Evolutionary conservation across 306 rosid species (phyloP), one percentile per base, ranked within the genome.

Genomic region (Sechiopsis laciniata): DNA sequence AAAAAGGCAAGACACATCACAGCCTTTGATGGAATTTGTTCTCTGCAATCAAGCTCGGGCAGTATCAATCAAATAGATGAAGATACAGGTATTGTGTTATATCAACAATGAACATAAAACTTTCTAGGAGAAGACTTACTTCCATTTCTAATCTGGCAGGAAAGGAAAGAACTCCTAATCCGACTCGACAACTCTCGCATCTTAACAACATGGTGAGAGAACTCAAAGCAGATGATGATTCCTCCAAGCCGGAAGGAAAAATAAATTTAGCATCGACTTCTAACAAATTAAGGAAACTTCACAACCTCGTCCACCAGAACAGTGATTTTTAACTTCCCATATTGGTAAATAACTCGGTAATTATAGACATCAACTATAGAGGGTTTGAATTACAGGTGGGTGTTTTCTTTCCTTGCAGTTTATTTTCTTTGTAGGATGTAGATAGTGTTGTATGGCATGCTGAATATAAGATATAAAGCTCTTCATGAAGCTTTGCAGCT

Each of bases 171-270:
- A 81, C 77, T 79, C 37, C 71, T 59, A 45, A 74, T 51, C 74
- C 80, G 29, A 35, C 75, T 20, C 80, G 55, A 56, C 56, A 80
- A 22, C 57, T 83, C 60, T 83, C 78, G 37, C 84, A 76, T 59
- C 84, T 89, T 35, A 22, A 81, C 64, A 82, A 83, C 26, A 83
- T 77, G 51, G 80, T 82, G 84, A 86, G 77, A 85, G 91, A 75
- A 54, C 88, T 82, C 60, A 83, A 89, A 85, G 80, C 83, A 50
- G 86, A 82, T 62, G 71, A 72, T 26, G 83, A 81, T 17, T 73
- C 79, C 78, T 46, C 83, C 55, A 82, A 86, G 54, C 56, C 81
- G 67, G 91, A 86, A 78, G 89, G 83, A 69, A 75, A 84, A 37
- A 74, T 76, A 67, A 61, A 80, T 75, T 83, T 88, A 82, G 76